Percentiles rank a stretch among this genome's conserved stretches.
phyloP scores from a whole-genome alignment of 106 monocot genomes.

The Amphibolis antarctica region DNA sequence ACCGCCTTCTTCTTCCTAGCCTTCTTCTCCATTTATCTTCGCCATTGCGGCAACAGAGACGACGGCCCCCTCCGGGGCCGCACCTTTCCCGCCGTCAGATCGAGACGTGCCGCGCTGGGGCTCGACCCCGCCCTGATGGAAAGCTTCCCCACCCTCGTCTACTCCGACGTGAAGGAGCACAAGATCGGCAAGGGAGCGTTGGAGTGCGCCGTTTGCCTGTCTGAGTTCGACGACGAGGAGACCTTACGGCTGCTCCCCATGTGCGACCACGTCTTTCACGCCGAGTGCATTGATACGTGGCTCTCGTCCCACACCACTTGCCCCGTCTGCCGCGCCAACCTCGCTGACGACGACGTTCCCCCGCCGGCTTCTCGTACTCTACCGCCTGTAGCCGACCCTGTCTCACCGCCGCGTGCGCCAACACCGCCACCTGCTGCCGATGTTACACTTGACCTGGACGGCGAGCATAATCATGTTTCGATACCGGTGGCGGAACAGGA shows the following conservation, averaged over 20 bases:
- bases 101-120: not conserved
- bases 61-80: not conserved
- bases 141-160: slow-evolving; percentile 33
- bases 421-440: not conserved
- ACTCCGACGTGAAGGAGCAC: slow-evolving; percentile 31
- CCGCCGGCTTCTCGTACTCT: too few relatives aligned
- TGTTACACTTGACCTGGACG: not conserved
- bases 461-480: not conserved
- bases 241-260: slow-evolving; percentile 44
- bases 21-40: slow-evolving; percentile 18
- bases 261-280: slow-evolving; percentile 68
- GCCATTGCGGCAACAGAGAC: slow-evolving; percentile 17
- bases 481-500: not conserved
- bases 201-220: slow-evolving; percentile 67
- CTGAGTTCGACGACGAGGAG: slow-evolving; percentile 51
- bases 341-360: slow-evolving; percentile 6
- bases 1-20: too few relatives aligned
- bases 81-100: not conserved
- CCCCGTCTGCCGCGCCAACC: slow-evolving; percentile 50
- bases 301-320: slow-evolving; percentile 44
- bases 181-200: slow-evolving; percentile 38
- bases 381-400: not conserved
- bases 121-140: slow-evolving; percentile 30
- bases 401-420: slow-evolving; percentile 1
- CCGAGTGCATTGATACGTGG: slow-evolving; percentile 48